Evolutionary conservation across 1,284 basidiomycete genomes (phyloP), one percentile per base, ranked within the genome.

Genomic region (Ceratobasidium sp.): DNA sequence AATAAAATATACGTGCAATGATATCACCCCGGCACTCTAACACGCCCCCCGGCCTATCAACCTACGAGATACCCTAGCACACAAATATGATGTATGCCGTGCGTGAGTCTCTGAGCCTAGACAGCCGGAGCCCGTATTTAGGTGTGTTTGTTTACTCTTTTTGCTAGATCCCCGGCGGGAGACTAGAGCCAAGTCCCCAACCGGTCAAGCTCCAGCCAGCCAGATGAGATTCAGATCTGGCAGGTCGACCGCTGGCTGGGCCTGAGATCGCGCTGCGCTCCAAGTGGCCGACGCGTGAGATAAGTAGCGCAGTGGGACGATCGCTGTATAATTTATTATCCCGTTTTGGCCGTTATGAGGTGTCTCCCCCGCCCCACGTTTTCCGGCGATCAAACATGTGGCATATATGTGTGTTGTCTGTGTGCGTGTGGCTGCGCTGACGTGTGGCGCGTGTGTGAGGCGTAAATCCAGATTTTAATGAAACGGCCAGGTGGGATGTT

Each of bases 111-210:
- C 14, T n/a, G 31, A 54, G 16, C 31, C 51, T 34, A 48, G n/a
- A 53, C 29, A 43, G 19, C 49, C 43, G 63, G 63, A 51, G 24
- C n/a, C 24, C 19, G 19, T 51, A 14, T 46, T 69, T 69, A 39
- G 34, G 19, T 19, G n/a, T 65, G 22, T 49, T 49, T 69, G 51
- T 69, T 69, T 69, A 46, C 65, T 14, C 2, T 34, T 8, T 22
- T 49, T 27, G 34, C n/a, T 53, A 66, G 51, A 49, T 69, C 39
- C 65, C 65, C 65, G 65, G 65, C 49, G 31, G 34, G 37, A 51
- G 8, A 37, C 49, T 27, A 9, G 43, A 27, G 34, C 41, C 22
- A 61, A 61, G 41, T 19, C 29, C 41, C 41, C 59, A 43, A 41
- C 59, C 22, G 24, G 39, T 16, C n/a, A 43, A 61, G 39, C 59